Evolutionary conservation across 495 filamentous ascomycete genomes (phyloP), one percentile per base, ranked within the genome.

Genomic region (Trypethelium eluteriae): DNA sequence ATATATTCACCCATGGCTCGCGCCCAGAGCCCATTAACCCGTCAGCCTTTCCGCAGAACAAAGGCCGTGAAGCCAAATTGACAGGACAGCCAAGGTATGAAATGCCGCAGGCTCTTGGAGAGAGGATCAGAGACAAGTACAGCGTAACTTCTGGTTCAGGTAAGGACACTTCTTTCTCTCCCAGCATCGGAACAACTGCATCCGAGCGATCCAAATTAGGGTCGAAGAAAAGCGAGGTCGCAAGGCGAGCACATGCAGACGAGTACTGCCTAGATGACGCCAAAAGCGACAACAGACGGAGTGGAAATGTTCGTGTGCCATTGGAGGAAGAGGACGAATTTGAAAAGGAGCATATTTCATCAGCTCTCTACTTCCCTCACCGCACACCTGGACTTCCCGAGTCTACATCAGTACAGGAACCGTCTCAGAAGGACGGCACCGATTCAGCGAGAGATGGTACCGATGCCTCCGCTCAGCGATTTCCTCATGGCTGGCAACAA

Each of bases 361-460:
- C 93, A 49, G 93, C 93, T 11, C 81, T 96, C 63, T 98, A 98
- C 76, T 84, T 94, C 69, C 94, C 94, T 25, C 94, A 98, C 79
- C 86, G 77, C 36, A 59, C 53, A 36, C 53, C 18, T 36, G 53
- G 53, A 14, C 25, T 59, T 14, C 25, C 53, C 14, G 53, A 59
- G 9, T 59, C 53, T 36, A 18, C 53, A 14, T 34, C 53, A 18
- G 34, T 59, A 5, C 25, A 59, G 36, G 53, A 34, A 59, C 3
- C n/a, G 10, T 4, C 32, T 36, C 53, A 34, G 9, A 36, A 59
- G 5, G 53, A 59, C 10, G 32, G 6, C 32, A 7, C 32, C 14
- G 53, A 59, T 59, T 25, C 32, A 34, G 35, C 35, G 41, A 41
- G 3, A 14, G 62, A 9, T 41, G 38, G 5, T 7, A 39, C 14